Evolutionary conservation across 2,329 filamentous ascomycete genomes (phyloP).

Genomic region (Aspergillus sp.): DNA sequence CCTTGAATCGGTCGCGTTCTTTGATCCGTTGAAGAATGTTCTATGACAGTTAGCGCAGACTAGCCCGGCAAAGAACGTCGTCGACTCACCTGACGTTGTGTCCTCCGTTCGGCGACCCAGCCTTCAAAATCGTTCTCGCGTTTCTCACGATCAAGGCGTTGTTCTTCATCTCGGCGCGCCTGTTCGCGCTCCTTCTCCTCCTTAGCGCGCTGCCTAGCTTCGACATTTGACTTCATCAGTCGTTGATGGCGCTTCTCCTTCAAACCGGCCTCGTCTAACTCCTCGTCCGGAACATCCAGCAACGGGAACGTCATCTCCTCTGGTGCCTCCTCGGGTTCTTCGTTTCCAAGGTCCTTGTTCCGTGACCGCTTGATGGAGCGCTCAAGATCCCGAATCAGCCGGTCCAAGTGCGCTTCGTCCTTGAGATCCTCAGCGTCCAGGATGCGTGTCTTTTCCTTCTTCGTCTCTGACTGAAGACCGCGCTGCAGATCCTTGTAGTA

Average conservation of each 20-base stretch:
- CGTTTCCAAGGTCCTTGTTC: slow-evolving; percentile 90
- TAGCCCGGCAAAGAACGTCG: not conserved
- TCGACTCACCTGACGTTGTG: slow-evolving; percentile 62
- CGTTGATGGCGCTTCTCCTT: slow-evolving; percentile 94
- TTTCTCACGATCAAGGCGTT: slow-evolving; percentile 79
- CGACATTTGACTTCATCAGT: slow-evolving; percentile 91
- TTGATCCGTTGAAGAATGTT: slow-evolving; percentile 82
- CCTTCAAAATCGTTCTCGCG: slow-evolving; percentile 81
- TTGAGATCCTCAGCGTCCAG: slow-evolving; percentile 91
- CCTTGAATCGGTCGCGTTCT: slow-evolving; percentile 88
- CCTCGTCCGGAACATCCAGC: slow-evolving; percentile 85
- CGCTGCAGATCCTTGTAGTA: slow-evolving; percentile 86
- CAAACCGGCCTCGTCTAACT: slow-evolving; percentile 86
- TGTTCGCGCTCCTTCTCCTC: slow-evolving; percentile 94
- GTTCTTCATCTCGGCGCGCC: slow-evolving; percentile 79
- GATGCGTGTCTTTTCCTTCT: slow-evolving; percentile 86
- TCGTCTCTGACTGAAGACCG: slow-evolving; percentile 74
- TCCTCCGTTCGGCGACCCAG: slow-evolving; percentile 83
- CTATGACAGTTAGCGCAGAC: slow-evolving; percentile 36
- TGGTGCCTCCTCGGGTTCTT: slow-evolving; percentile 76
- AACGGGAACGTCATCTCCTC: slow-evolving; percentile 83
- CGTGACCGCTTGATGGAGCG: slow-evolving; percentile 86
- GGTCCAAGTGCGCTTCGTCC: slow-evolving; percentile 84
- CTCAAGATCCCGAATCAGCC: slow-evolving; percentile 84
- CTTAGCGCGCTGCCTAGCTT: slow-evolving; percentile 90